Conservation (phyloP, 805 yeast genomes). For the Ogataea dorogensis region DNA sequence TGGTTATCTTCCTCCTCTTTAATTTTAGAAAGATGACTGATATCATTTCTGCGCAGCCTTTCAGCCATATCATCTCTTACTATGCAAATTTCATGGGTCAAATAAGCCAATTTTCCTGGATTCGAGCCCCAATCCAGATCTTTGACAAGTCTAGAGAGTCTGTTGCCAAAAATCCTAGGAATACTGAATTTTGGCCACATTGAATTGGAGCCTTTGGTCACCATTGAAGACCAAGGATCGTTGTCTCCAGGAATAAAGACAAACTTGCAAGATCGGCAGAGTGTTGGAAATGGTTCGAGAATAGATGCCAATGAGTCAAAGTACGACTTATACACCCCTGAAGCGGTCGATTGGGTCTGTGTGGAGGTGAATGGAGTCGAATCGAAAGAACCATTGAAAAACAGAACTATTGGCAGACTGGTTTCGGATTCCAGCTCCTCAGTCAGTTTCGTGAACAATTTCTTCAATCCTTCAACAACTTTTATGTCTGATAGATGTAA, state of each 20-base stretch:
- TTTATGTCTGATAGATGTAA: constrained; percentile 60
- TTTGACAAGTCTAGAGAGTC: constrained; percentile 58
- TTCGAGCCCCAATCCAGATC: constrained; percentile 62
- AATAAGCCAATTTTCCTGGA: constrained; percentile 74
- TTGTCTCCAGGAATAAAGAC: constrained; percentile 84
- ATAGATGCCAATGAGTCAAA: constrained; percentile 75
- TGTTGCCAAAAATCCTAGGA: constrained; percentile 68
- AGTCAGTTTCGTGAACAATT: constrained; percentile 56
- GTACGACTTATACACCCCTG: constrained; percentile 57
- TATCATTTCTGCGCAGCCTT: constrained; percentile 68
- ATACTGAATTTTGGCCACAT: constrained; percentile 73
- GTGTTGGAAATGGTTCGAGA: constrained; percentile 54
- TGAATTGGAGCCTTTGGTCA: constrained; percentile 57
- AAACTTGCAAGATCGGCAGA: constrained; percentile 54
- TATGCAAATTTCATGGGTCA: constrained; percentile 80
- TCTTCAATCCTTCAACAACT: constrained; percentile 62
- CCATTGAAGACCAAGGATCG: constrained; percentile 88
- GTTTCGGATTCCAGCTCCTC: constrained; percentile 39
- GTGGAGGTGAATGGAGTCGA: constrained; percentile 63
- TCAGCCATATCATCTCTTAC: constrained; percentile 70
- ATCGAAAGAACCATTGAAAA: constrained; percentile 79
- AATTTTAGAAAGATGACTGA: constrained; percentile 45
- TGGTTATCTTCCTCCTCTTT: constrained; percentile 18
- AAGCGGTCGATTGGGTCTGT: constrained; percentile 43
- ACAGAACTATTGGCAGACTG: constrained; percentile 59